Conservation (phyloP, 2,329 filamentous ascomycete species). For the Claviceps sp. region DNA sequence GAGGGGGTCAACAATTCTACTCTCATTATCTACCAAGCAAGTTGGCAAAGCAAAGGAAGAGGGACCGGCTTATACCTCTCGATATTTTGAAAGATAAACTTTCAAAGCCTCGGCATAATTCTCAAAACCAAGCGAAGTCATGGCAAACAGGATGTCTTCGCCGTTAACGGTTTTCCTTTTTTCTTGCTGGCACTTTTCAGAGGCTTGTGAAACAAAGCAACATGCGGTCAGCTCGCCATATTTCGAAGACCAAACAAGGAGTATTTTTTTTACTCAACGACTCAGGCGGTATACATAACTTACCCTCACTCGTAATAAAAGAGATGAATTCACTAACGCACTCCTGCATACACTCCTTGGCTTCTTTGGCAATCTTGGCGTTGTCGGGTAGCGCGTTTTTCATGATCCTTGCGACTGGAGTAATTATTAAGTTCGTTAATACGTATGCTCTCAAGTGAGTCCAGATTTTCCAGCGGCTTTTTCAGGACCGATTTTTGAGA, state of each 20-base stretch:
- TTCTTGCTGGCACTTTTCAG: slow-evolving; percentile 98
- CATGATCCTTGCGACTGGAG: slow-evolving; percentile 97
- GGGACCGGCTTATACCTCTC: slow-evolving; percentile 58
- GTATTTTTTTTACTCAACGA: neutral
- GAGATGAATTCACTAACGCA: slow-evolving; percentile 99
- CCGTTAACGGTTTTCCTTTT: slow-evolving; percentile 99
- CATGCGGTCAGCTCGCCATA: neutral
- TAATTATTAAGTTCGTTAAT: slow-evolving; percentile 73
- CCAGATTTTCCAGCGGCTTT: slow-evolving; percentile 32
- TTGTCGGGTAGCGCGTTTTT: slow-evolving; percentile 95
- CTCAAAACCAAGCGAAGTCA: slow-evolving; percentile 97
- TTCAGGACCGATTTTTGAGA: slow-evolving; percentile 43
- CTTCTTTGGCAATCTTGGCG: slow-evolving; percentile 97
- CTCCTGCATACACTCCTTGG: slow-evolving; percentile 99
- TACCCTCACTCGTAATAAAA: slow-evolving; percentile 98
- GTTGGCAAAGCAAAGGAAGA: neutral
- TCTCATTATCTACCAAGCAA: neutral
- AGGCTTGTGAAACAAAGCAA: slow-evolving; percentile 44
- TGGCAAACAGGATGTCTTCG: slow-evolving; percentile 95
- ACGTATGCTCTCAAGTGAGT: slow-evolving; percentile 49
- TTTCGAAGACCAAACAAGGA: neutral
- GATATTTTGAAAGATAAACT: slow-evolving; percentile 94
- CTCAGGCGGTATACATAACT: slow-evolving; percentile 19
- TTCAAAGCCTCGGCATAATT: slow-evolving; percentile 97
- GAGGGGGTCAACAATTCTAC: neutral